phyloP scores from a whole-genome alignment of 805 yeast genomes.

The Myxozyma neotropica region DNA sequence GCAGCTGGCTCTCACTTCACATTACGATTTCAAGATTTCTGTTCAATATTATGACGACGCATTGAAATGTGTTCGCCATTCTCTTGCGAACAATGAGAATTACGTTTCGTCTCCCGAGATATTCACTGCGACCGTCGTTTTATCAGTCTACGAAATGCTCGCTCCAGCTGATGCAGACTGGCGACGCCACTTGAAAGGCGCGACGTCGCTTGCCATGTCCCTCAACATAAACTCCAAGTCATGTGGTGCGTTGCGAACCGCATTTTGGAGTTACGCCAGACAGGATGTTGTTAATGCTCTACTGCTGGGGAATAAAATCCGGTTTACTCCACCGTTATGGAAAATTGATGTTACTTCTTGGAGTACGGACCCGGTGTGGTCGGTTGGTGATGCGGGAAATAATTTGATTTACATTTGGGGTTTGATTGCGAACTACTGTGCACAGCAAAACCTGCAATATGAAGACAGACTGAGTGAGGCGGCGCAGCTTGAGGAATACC shows the following conservation, averaged over 20 bases:
- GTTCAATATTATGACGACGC: conserved; percentile 25
- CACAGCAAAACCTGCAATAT: neutral
- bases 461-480: conserved; percentile 11
- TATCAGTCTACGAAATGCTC: conserved; percentile 30
- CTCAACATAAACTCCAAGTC: conserved; percentile 8
- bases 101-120: conserved; percentile 4
- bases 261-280: conserved; percentile 28
- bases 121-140: conserved; percentile 19
- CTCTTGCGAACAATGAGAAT: conserved; percentile 10
- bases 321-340: conserved; percentile 19
- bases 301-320: conserved; percentile 6
- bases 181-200: conserved; percentile 25
- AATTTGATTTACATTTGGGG: conserved; percentile 22
- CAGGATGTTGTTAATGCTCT: conserved; percentile 25
- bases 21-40: conserved; percentile 14
- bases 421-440: conserved; percentile 23
- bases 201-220: conserved; percentile 25
- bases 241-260: conserved; percentile 20
- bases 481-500: conserved; percentile 3
- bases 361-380: conserved; percentile 14
- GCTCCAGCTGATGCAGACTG: conserved; percentile 27
- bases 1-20: conserved; percentile 19
- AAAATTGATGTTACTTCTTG: conserved; percentile 5
- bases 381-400: conserved; percentile 23
- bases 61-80: conserved; percentile 5